Percentiles rank a stretch among this genome's conserved stretches.
phyloP scores from a whole-genome alignment of 371 early-diverging fungal species.

The Apophysomyces sp. region DNA sequence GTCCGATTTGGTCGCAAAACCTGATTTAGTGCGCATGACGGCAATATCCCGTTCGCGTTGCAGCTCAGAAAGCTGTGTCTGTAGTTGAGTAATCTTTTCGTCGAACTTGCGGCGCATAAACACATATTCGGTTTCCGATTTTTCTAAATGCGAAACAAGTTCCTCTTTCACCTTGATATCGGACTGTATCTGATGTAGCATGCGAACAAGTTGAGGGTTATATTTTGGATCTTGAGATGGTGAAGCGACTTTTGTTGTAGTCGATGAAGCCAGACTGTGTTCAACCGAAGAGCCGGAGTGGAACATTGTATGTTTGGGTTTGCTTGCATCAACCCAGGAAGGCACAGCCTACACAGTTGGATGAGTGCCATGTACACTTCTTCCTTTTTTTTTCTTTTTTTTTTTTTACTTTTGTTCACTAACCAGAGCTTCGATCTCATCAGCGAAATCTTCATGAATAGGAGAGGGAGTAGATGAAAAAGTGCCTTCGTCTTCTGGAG shows the following conservation, averaged over 20 bases:
- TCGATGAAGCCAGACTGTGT: conserved; percentile 1
- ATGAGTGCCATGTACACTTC: too few relatives aligned
- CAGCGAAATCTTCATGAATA: conserved; percentile 22
- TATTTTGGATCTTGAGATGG: conserved; percentile 7
- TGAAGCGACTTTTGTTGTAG: conserved; percentile 7
- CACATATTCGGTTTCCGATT: conserved; percentile 54
- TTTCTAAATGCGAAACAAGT: conserved; percentile 55
- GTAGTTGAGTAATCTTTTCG: conserved; percentile 60
- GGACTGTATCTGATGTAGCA: conserved; percentile 68
- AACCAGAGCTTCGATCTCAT: conserved; percentile 37
- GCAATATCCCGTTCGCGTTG: conserved; percentile 68
- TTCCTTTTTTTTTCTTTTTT: too few relatives aligned
- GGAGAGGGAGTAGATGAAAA: conserved; percentile 40
- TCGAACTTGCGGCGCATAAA: conserved; percentile 73
- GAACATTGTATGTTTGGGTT: neutral
- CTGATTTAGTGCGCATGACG: conserved; percentile 41
- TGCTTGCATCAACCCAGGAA: conserved; percentile 33
- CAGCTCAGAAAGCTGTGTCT: conserved; percentile 54
- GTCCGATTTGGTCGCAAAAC: conserved; percentile 25
- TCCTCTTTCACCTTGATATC: conserved; percentile 71
- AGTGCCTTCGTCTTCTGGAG: conserved; percentile 39
- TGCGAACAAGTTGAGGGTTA: conserved; percentile 45
- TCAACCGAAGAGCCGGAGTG: neutral
- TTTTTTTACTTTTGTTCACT: neutral
- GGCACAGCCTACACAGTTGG: conserved; percentile 30